Conservation (phyloP, 257 asterid genomes). For the Scutellaria galericulata region DNA sequence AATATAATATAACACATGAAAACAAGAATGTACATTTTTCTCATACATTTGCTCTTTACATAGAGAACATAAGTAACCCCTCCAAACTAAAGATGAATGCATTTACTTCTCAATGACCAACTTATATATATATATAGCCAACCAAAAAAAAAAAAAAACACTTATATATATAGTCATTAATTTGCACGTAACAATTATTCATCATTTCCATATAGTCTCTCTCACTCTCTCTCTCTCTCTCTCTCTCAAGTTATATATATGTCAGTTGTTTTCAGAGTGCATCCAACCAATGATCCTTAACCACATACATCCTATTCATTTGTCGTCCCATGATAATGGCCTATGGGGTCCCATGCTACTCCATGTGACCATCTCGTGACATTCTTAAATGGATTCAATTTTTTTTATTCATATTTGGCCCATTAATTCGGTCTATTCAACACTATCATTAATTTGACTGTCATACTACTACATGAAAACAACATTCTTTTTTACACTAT, state of each 20-base stretch:
- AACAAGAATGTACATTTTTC: not conserved
- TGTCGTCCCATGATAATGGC: slow-evolving; percentile 47
- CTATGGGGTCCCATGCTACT: slow-evolving; percentile 51
- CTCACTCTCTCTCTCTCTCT: too few relatives aligned
- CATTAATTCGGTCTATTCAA: slow-evolving; percentile 16
- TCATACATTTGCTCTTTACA: not conserved
- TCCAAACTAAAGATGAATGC: not conserved
- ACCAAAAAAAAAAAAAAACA: too few relatives aligned
- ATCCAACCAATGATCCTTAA: slow-evolving; percentile 35
- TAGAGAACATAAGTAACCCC: not conserved
- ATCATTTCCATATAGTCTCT: not conserved
- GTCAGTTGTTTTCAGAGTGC: slow-evolving; percentile 39
- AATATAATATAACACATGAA: too few relatives aligned
- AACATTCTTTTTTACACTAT: too few relatives aligned
- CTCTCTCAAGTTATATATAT: slow-evolving; percentile 2
- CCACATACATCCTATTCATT: slow-evolving; percentile 42
- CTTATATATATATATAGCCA: not conserved
- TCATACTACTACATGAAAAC: not conserved
- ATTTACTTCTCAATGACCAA: slow-evolving; percentile 2
- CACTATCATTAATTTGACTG: not conserved
- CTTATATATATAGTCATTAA: not conserved
- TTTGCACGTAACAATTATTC: slow-evolving; percentile 14
- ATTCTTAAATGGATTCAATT: not conserved
- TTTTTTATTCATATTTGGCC: slow-evolving; percentile 1
- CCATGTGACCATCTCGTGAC: slow-evolving; percentile 41